Base-by-base conservation (phyloP, 768 basidiomycete species). In the Macrolepiota dolichaula region DNA sequence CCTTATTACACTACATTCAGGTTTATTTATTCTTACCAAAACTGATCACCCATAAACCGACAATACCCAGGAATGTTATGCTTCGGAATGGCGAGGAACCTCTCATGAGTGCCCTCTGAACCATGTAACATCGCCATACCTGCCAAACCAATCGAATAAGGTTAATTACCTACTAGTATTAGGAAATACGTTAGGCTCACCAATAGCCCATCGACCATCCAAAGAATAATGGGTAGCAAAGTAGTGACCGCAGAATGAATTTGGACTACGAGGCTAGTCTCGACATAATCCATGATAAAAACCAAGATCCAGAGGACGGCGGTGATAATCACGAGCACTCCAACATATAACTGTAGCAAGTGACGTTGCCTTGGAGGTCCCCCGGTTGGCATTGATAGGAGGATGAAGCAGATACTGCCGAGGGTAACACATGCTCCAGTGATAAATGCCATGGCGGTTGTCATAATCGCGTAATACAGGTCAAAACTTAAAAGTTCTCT, bases 111-210 rank as follows among this genome's bases (percentile, higher is more conserved):
- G 55, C 46, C 2, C 27, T 46, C 4, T 57, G 55, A 12, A 57
- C 55, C 55, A 57, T 57, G 32, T 35, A 57, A 25, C 55, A 57
- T 35, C 55, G 42, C 55, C 55, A 57, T 37, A 49, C 44, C 55
- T 57, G 9, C 1, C 11, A 49, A 13, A 32, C 29, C 7, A 5
- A 37, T 2, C 4, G 6, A 12, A 9, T 32, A 19, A 9, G 29
- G 29, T 32, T 32, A 32, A 32, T 32, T 19, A 24, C 4, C 13
- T 25, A 4, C 3, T n/a, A 13, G 10, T n/a, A 19, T 12, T 22
- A 24, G 5, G 38, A 19, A 17, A 32, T 32, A 7, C 29, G 29
- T 3, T 7, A 3, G 2, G 24, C 32, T 24, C 24, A 54, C 52
- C 4, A 54, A 36, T 4, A 54, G 36, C 13, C 52, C 52, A 24